Evolutionary conservation across 2,329 filamentous ascomycete genomes (phyloP).

Genomic region (Diaporthe sp.): DNA sequence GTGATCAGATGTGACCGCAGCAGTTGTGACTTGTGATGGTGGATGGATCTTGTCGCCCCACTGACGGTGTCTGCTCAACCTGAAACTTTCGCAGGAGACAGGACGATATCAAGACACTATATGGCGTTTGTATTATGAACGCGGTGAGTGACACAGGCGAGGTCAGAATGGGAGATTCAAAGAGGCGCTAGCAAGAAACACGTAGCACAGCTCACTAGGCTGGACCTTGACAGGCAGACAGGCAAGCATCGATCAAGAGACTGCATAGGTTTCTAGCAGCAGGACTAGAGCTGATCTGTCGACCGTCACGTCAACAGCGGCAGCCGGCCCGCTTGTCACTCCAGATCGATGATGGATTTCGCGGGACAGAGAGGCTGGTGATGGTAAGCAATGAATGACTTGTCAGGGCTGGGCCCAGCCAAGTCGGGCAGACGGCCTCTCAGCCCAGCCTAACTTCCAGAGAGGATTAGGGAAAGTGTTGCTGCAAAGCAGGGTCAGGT

Average conservation of each 20-base stretch:
- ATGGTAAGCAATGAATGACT: neutral
- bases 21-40: constrained; percentile 4
- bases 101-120: constrained; percentile 21
- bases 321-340: neutral
- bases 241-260: neutral
- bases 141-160: neutral
- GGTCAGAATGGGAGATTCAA: constrained; percentile 15
- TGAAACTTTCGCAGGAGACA: constrained; percentile 19
- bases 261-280: neutral
- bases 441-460: neutral
- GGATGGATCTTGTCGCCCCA: constrained; percentile 21
- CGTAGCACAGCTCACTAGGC: constrained; percentile 7
- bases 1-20: constrained; percentile 21
- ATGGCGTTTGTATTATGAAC: neutral
- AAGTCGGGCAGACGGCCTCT: constrained; percentile 14
- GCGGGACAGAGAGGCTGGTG: constrained; percentile 15
- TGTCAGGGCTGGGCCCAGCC: constrained; percentile 7
- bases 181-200: constrained; percentile 12
- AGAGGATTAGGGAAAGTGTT: neutral
- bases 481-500: constrained; percentile 10
- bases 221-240: constrained; percentile 10
- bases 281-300: constrained; percentile 18
- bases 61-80: constrained; percentile 19
- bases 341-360: constrained; percentile 5
- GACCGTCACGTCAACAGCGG: constrained; percentile 16